phyloP scores from a whole-genome alignment of 164 flowering plant genomes.

The Nymphaea thermarum region DNA sequence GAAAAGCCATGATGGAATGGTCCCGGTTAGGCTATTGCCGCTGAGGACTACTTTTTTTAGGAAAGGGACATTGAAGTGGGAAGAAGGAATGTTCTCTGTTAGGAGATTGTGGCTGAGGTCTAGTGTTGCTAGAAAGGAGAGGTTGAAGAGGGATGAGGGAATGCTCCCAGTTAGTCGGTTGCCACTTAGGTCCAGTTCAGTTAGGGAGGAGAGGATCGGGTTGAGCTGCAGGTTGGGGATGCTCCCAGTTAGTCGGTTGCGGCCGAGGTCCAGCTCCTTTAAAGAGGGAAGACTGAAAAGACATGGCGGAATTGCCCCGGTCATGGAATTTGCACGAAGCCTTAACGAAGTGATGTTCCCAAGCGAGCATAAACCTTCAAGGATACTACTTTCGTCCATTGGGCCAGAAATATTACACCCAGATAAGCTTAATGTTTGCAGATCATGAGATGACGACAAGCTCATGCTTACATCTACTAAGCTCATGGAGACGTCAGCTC shows the following conservation, averaged over 20 bases:
- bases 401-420: too few species aligned
- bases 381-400: not conserved
- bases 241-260: too few species aligned
- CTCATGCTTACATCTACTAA: too few species aligned
- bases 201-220: not conserved
- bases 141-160: slow-evolving; percentile 11
- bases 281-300: slow-evolving; percentile 2
- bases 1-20: slow-evolving; percentile 22
- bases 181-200: slow-evolving; percentile 13
- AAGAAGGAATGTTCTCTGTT: slow-evolving; percentile 24
- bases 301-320: not conserved
- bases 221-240: too few species aligned
- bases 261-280: slow-evolving; percentile 14
- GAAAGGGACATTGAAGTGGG: slow-evolving; percentile 26
- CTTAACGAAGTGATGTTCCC: too few species aligned
- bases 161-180: slow-evolving; percentile 16
- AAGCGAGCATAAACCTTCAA: too few species aligned
- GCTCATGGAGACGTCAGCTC: not conserved
- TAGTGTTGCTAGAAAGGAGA: slow-evolving; percentile 1
- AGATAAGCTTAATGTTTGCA: too few species aligned
- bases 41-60: slow-evolving; percentile 19
- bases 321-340: not conserved
- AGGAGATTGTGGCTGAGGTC: slow-evolving; percentile 5
- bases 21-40: not conserved
- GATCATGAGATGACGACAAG: too few species aligned